These are phyloP conservation scores for Fusarium abutilonis DNA, from an alignment of 2,329 filamentous ascomycete species.

Conservation along the genomic window DNA sequence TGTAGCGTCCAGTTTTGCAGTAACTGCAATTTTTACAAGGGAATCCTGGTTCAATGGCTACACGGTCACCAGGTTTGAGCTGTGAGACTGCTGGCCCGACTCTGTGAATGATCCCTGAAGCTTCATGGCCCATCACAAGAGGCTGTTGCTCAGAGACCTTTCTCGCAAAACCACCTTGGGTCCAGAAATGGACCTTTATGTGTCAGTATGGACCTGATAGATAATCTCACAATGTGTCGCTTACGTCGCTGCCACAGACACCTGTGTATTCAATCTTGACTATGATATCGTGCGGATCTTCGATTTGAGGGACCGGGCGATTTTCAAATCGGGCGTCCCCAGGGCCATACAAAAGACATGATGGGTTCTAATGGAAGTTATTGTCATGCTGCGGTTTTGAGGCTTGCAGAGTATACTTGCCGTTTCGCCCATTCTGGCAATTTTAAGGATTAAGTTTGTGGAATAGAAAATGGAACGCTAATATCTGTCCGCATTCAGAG, in stretches of 20 bases:
- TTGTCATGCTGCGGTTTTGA: not conserved
- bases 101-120: slow-evolving; percentile 79
- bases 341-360: slow-evolving; percentile 40
- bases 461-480: not conserved
- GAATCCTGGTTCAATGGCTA: slow-evolving; percentile 91
- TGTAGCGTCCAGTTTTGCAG: slow-evolving; percentile 87
- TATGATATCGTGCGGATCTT: slow-evolving; percentile 42
- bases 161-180: slow-evolving; percentile 80
- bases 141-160: slow-evolving; percentile 83
- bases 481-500: not conserved
- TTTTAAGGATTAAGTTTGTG: not conserved
- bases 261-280: slow-evolving; percentile 41
- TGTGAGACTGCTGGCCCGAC: slow-evolving; percentile 70
- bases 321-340: slow-evolving; percentile 34
- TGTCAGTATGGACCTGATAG: not conserved
- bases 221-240: not conserved
- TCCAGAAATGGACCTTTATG: slow-evolving; percentile 81
- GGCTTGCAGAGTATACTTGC: not conserved
- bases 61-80: slow-evolving; percentile 78
- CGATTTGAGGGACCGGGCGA: slow-evolving; percentile 34
- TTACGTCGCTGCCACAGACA: slow-evolving; percentile 46
- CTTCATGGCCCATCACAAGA: slow-evolving; percentile 74
- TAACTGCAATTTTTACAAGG: slow-evolving; percentile 81
- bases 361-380: slow-evolving; percentile 15
- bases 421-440: slow-evolving; percentile 7